Percentiles rank a stretch among this genome's conserved stretches.
Conservation (phyloP, 495 filamentous ascomycete species). For the Hypoxylon intermedium region DNA sequence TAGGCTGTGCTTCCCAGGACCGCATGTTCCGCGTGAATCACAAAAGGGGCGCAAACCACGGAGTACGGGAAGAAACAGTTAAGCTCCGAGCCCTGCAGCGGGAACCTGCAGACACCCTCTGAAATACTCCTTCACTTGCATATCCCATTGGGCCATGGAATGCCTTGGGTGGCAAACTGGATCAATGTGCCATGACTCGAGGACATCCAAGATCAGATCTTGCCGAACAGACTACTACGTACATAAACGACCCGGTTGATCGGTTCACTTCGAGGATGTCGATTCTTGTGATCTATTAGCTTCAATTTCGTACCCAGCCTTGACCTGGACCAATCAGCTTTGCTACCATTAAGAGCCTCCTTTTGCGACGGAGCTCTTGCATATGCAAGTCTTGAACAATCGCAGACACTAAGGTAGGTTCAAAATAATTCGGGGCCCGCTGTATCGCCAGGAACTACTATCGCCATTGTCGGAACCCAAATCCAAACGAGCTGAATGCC, state of each 20-base stretch:
- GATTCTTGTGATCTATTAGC: constrained; percentile 6
- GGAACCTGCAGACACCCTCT: constrained; percentile 19
- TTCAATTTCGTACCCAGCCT: constrained; percentile 10
- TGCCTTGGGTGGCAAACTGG: constrained; percentile 5
- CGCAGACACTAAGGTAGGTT: constrained; percentile 19
- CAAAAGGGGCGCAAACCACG: constrained; percentile 8
- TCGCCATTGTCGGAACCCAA: not conserved
- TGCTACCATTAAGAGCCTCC: not conserved
- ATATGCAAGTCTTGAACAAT: constrained; percentile 25
- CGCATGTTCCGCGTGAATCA: constrained; percentile 18
- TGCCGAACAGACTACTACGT: not conserved
- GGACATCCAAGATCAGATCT: constrained; percentile 19
- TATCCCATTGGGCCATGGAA: constrained; percentile 12
- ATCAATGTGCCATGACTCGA: constrained; percentile 2
- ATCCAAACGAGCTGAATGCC: constrained; percentile 3
- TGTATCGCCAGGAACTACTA: constrained; percentile 5
- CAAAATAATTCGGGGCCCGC: constrained; percentile 22
- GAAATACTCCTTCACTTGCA: not conserved
- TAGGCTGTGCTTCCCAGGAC: constrained; percentile 14
- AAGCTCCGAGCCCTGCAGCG: constrained; percentile 32
- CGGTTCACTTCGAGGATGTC: constrained; percentile 13
- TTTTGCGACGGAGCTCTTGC: constrained; percentile 1
- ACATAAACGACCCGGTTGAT: constrained; percentile 7
- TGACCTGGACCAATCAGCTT: constrained; percentile 12
- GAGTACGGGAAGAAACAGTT: constrained; percentile 21